Conservation (phyloP, 2,329 filamentous ascomycete genomes). For the Hymenotorrendiella dingleyae region DNA sequence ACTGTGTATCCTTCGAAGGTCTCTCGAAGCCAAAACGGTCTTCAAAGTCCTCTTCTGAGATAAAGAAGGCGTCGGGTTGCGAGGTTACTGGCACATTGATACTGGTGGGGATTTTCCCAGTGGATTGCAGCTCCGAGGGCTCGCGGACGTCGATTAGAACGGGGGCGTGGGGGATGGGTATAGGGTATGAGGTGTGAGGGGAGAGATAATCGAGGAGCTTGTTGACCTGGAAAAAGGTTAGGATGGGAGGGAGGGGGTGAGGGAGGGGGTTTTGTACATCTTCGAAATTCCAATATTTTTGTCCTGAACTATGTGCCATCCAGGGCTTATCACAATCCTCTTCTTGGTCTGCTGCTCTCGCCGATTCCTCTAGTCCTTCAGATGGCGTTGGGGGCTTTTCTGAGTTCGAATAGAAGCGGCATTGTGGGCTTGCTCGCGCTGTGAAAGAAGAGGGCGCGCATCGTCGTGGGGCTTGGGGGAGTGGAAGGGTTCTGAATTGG, state of each 20-base stretch:
- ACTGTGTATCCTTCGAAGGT: constrained; percentile 47
- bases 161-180: too few relatives aligned
- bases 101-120: constrained; percentile 71
- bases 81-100: constrained; percentile 77
- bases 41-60: constrained; percentile 72
- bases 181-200: constrained; percentile 31
- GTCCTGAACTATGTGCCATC: too few relatives aligned
- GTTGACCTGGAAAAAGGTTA: constrained; percentile 36
- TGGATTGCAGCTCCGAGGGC: constrained; percentile 55
- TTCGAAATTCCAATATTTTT: constrained; percentile 44
- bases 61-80: constrained; percentile 72
- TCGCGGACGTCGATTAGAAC: constrained; percentile 58
- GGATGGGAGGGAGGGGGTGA: background rate
- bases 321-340: too few relatives aligned
- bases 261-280: constrained; percentile 31
- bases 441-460: background rate
- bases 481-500: constrained; percentile 9
- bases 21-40: constrained; percentile 74
- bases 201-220: constrained; percentile 30
- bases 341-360: too few relatives aligned
- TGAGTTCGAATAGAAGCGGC: constrained; percentile 15
- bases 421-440: constrained; percentile 7
- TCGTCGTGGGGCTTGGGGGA: constrained; percentile 1
- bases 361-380: too few relatives aligned
- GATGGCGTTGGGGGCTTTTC: too few relatives aligned